Conservation (phyloP, 164 flowering plant genomes). For the Protea cynaroides region DNA sequence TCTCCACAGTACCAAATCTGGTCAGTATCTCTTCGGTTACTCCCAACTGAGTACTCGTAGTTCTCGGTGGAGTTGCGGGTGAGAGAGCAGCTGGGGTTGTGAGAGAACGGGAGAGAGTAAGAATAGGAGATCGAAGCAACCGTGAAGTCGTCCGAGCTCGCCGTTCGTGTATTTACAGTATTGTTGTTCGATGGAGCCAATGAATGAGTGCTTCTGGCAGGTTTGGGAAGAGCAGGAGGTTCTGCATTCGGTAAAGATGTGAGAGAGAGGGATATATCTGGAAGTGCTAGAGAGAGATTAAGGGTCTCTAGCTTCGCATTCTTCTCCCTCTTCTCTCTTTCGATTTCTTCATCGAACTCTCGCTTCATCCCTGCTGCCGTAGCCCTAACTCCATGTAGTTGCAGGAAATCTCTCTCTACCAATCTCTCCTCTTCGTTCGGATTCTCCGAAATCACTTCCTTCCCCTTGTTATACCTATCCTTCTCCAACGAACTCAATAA, state of each 20-base stretch:
- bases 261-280: constrained; percentile 70
- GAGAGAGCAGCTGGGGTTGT: constrained; percentile 93
- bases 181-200: constrained; percentile 54
- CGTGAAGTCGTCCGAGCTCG: constrained; percentile 76
- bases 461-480: constrained; percentile 53
- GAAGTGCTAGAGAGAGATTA: constrained; percentile 70
- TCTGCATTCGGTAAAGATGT: constrained; percentile 43
- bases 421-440: constrained; percentile 37
- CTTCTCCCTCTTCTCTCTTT: constrained; percentile 43
- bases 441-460: constrained; percentile 51
- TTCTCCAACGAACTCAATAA: constrained; percentile 34
- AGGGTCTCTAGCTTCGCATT: constrained; percentile 73
- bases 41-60: constrained; percentile 64
- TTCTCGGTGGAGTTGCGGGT: constrained; percentile 76
- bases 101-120: constrained; percentile 69
- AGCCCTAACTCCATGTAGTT: constrained; percentile 38
- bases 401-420: constrained; percentile 92
- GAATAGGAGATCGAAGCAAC: constrained; percentile 74
- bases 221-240: constrained; percentile 25
- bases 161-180: constrained; percentile 33
- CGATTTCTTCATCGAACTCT: constrained; percentile 30
- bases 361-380: constrained; percentile 40
- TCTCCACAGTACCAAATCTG: constrained; percentile 91
- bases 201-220: constrained; percentile 47
- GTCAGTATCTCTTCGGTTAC: constrained; percentile 54